Conservation (phyloP, 1,139 yeast species). For the Taphrina confusa region DNA sequence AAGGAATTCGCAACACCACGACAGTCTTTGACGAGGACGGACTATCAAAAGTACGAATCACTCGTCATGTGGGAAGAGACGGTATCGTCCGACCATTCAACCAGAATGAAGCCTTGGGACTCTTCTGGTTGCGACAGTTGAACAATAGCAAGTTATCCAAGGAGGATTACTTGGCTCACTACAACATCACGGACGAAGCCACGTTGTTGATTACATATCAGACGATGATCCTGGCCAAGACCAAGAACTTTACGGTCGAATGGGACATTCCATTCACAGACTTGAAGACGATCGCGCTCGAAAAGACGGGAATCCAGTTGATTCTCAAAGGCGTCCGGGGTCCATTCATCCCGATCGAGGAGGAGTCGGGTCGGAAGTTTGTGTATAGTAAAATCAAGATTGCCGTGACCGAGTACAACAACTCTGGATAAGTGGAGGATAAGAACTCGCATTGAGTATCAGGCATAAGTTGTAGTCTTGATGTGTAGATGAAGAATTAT, state of each 20-base stretch:
- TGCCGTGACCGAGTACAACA: slow-evolving; percentile 54
- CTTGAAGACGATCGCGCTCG: slow-evolving; percentile 69
- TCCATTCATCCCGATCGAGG: slow-evolving; percentile 79
- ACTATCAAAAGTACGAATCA: slow-evolving; percentile 76
- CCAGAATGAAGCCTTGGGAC: slow-evolving; percentile 90
- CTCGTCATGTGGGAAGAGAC: slow-evolving; percentile 71
- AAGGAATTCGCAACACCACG: slow-evolving; percentile 90
- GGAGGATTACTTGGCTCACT: slow-evolving; percentile 83
- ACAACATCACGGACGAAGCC: slow-evolving; percentile 69
- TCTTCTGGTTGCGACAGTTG: slow-evolving; percentile 80
- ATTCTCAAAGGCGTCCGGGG: slow-evolving; percentile 64
- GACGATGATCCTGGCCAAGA: slow-evolving; percentile 67
- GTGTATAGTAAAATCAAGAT: slow-evolving; percentile 72
- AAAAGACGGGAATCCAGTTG: slow-evolving; percentile 74
- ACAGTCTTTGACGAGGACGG: slow-evolving; percentile 84
- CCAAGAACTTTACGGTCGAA: slow-evolving; percentile 60
- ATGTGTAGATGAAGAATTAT: not conserved
- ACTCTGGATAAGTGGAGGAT: slow-evolving; percentile 12
- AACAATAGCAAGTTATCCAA: slow-evolving; percentile 74
- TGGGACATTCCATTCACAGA: slow-evolving; percentile 69
- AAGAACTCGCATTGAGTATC: no score
- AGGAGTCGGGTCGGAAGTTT: slow-evolving; percentile 61
- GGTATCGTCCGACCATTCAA: slow-evolving; percentile 72
- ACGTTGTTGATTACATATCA: slow-evolving; percentile 75
- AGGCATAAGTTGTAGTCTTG: no score